A percentile compares a stretch with the other conserved stretches of the same genome.
phyloP scores from a whole-genome alignment of 164 flowering plant species.

The Warburgia ugandensis region DNA sequence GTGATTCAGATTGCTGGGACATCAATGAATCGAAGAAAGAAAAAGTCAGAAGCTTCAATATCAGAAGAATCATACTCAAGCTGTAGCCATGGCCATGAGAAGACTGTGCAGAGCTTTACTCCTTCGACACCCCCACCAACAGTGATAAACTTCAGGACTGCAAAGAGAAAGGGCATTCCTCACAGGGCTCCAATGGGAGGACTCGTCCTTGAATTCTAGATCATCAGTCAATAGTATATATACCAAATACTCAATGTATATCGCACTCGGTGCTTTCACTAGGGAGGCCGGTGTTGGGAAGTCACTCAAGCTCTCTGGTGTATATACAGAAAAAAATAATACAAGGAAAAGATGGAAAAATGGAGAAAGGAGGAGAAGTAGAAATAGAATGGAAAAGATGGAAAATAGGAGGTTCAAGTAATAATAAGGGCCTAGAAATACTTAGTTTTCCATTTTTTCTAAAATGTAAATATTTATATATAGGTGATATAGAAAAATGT shows the following conservation, averaged over 20 bases:
- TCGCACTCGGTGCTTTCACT: slow-evolving; percentile 13
- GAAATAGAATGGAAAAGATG: background rate
- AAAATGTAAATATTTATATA: background rate
- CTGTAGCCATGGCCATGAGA: slow-evolving; percentile 34
- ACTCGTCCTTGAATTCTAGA: slow-evolving; percentile 43
- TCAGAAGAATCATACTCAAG: slow-evolving; percentile 62
- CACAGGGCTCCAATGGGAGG: slow-evolving; percentile 88
- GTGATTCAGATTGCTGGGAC: slow-evolving; percentile 58
- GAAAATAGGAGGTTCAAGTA: background rate
- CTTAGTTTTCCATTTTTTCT: background rate
- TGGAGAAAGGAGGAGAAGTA: background rate
- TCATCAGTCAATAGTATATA: background rate
- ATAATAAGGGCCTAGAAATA: background rate
- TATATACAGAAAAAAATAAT: slow-evolving; percentile 10
- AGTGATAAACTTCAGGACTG: slow-evolving; percentile 44
- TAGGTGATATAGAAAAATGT: background rate
- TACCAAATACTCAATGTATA: slow-evolving; percentile 5
- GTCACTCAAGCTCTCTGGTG: slow-evolving; percentile 1
- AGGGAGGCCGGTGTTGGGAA: slow-evolving; percentile 13
- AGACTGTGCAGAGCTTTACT: slow-evolving; percentile 46
- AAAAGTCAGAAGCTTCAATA: slow-evolving; percentile 34
- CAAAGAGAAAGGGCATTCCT: slow-evolving; percentile 92
- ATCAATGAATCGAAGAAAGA: slow-evolving; percentile 40
- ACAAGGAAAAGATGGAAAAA: background rate
- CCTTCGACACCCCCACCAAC: slow-evolving; percentile 93